Conservation (phyloP, 129 eudicot genomes). For the Saussurea involucrata region DNA sequence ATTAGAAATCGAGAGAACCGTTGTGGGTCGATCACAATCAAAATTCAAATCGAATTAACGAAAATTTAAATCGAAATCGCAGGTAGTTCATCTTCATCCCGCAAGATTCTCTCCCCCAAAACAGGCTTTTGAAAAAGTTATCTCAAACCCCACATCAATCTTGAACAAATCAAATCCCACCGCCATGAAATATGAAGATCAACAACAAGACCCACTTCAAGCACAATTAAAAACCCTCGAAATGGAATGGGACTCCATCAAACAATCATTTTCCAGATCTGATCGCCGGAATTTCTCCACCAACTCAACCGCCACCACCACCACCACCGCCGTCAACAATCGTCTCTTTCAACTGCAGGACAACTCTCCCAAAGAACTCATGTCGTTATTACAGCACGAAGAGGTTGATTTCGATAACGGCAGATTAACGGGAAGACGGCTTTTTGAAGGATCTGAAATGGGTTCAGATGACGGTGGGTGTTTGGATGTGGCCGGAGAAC, state of each 20-base stretch:
- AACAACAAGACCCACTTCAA: slow-evolving; percentile 27
- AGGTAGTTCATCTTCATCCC: slow-evolving; percentile 6
- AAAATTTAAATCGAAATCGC: slow-evolving; percentile 3
- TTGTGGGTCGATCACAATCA: slow-evolving; percentile 4
- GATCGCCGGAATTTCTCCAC: neutral
- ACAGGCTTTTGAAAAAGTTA: slow-evolving; percentile 9
- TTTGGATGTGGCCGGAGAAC: slow-evolving; percentile 19
- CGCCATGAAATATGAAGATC: slow-evolving; percentile 8
- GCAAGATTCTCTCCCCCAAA: slow-evolving; percentile 16
- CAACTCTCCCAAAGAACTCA: slow-evolving; percentile 37
- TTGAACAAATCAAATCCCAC: slow-evolving; percentile 11
- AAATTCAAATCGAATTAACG: neutral
- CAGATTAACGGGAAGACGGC: slow-evolving; percentile 33
- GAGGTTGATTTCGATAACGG: slow-evolving; percentile 33
- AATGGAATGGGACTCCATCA: slow-evolving; percentile 34
- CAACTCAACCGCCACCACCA: neutral
- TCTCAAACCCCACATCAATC: neutral
- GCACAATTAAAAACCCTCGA: slow-evolving; percentile 15
- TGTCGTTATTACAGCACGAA: slow-evolving; percentile 37
- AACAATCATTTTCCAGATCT: slow-evolving; percentile 26
- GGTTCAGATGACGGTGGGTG: slow-evolving; percentile 2
- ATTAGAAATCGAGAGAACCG: slow-evolving; percentile 14
- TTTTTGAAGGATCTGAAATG: slow-evolving; percentile 29
- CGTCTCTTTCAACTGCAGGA: neutral
- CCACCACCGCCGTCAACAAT: neutral